Evolutionary conservation across 768 basidiomycete genomes (phyloP).

Genomic region (Boletus pseudo-olivaceus): DNA sequence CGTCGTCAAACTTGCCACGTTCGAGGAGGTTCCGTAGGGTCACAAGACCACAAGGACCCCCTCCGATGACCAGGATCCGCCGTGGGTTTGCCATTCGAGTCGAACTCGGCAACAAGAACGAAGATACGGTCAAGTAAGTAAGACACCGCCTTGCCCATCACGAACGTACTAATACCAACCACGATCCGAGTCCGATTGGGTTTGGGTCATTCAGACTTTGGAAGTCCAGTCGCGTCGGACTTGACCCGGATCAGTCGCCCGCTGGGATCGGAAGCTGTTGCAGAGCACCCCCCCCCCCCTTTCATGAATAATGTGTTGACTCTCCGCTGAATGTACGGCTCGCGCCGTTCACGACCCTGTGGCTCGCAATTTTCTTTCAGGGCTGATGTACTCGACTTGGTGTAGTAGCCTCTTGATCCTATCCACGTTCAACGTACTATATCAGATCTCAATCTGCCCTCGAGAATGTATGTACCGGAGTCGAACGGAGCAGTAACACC

Average conservation of each 20-base stretch:
- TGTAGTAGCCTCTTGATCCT: background rate
- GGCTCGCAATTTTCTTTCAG: background rate
- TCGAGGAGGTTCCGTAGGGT: constrained; percentile 46
- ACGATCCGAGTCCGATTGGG: too few relatives aligned
- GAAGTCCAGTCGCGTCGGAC: too few relatives aligned
- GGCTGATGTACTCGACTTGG: background rate
- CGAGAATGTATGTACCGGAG: too few relatives aligned
- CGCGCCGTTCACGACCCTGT: background rate
- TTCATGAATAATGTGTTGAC: too few relatives aligned
- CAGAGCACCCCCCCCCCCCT: too few relatives aligned
- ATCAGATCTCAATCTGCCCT: background rate
- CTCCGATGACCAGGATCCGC: constrained; percentile 43
- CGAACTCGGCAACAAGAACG: background rate
- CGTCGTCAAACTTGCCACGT: constrained; percentile 39
- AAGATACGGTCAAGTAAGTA: too few relatives aligned
- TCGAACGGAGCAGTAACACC: too few relatives aligned
- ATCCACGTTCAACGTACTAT: background rate
- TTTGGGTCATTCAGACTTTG: too few relatives aligned
- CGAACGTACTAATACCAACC: too few relatives aligned
- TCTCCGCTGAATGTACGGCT: background rate
- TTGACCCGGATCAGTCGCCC: too few relatives aligned
- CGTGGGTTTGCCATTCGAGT: constrained; percentile 3
- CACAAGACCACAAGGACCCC: constrained; percentile 46
- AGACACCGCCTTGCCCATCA: constrained; percentile 7
- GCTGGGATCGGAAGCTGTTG: too few relatives aligned